Conservation (phyloP, 495 filamentous ascomycete species). For the Podospora sp. region DNA sequence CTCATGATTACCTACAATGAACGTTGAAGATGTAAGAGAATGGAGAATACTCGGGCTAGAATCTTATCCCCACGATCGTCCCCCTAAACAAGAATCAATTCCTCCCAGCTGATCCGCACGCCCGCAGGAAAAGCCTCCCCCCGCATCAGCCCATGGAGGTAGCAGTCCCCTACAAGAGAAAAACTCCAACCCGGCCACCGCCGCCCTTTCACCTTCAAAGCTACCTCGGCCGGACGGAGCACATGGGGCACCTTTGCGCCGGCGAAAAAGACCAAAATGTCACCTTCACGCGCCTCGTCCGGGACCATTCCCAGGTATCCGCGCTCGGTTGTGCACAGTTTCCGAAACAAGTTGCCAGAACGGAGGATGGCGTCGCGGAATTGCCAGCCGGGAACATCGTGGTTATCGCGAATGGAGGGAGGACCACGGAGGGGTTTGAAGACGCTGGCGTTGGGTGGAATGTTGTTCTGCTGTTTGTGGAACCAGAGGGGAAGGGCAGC, state of each 20-base stretch:
- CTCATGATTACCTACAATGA: too few species aligned
- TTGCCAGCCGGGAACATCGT: neutral
- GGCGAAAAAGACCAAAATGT: neutral
- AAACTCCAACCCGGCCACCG: too few species aligned
- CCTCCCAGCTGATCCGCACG: neutral
- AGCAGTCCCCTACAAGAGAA: constrained; percentile 10
- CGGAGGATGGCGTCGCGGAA: constrained; percentile 7
- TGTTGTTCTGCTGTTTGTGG: neutral
- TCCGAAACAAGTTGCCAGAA: constrained; percentile 1
- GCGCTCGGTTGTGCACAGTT: neutral
- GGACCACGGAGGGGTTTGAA: neutral
- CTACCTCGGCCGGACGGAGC: neutral
- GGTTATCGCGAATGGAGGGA: neutral
- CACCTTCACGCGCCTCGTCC: neutral
- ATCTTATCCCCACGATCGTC: too few species aligned
- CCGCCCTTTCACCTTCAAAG: too few species aligned
- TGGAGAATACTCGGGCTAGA: neutral
- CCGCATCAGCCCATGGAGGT: constrained; percentile 9
- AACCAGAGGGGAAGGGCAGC: neutral
- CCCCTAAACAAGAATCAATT: neutral
- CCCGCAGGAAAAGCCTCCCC: constrained; percentile 2
- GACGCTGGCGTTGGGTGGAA: neutral
- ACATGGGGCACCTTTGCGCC: neutral
- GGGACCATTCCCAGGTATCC: constrained; percentile 10
- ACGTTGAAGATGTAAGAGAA: too few species aligned